Base-by-base conservation (phyloP, 2,329 filamentous ascomycete genomes). In the Coniochaeta prunicola region DNA sequence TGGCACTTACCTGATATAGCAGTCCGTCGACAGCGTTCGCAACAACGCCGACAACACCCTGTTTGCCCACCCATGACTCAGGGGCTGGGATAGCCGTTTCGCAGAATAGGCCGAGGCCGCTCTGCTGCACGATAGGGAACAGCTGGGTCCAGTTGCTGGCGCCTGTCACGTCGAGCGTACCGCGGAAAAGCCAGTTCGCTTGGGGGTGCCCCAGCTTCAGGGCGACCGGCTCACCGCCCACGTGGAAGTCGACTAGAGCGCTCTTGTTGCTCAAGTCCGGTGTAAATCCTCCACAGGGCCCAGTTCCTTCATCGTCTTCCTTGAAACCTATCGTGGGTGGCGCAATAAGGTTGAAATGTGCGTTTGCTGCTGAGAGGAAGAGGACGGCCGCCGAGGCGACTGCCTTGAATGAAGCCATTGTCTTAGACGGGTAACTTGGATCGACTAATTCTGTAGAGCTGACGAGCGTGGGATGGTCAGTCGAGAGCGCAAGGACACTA, bases 101-200 rank as follows among this genome's bases (percentile, higher is more conserved):
- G 69, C 84, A 87, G 63, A 80, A 83, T 56, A 72, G 68, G 58
- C 83, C 83, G 2, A 80, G 70, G 17, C 82, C 82, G 58, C 70
- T 80, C 70, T 87, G 83, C 64, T 74, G 68, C 34, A 84, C 72
- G 57, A 83, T 77, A 31, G 79, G 79, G 65, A 77, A 80, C 56
- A 84, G 66, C 66, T 83, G 73, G 28, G 79, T 77, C 83, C 83
- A 86, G 66, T 78, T 79, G 21, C 73, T 71, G 50, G 67, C 65
- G 48, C 75, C 78, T 12, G 73, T 73, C 54, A 72, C 64, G 64
- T 83, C 82, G 21, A 78, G 73, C 13, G 82, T 86, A 62, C 77
- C 80, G 61, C 84, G 82, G 73, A 83, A 81, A 17, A 86, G 74
- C 79, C 78, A 86, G 58, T 74, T 81, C 63, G 74, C 72, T 67